Base-by-base conservation (phyloP, 176 grass and related monocot species). In the Avena eriantha region DNA sequence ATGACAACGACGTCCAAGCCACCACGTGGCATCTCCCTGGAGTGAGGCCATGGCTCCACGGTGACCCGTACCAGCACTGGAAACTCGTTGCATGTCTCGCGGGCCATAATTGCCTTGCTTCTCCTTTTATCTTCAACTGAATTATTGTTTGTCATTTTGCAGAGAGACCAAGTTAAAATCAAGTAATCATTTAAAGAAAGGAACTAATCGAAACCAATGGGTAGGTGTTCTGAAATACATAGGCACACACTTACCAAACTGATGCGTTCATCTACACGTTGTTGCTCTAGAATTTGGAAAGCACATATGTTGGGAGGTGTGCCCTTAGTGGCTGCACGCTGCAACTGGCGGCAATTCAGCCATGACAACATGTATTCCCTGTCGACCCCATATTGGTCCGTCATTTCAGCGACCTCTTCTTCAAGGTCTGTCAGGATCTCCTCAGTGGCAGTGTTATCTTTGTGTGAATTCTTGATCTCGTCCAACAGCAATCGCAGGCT, bases 21-120 rank as follows among this genome's bases (percentile, higher is more conserved):
- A 33, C 1, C 5, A 3, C 63, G 26, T 3, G 26, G 26, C 26
- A 66, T 33, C 0, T 31, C 26, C 12, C 1, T 0, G 8, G 0
- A 1, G 1, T 26, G 59, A 26, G 1, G 13, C 26, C 26, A 66
- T 15, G 63, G 26, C 5, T 5, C 63, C 1, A 3, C 63, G 12
- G 24, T 16, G 14, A 66, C 26, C 63, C 63, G 26, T 26, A 66
- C 24, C 4, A 66, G 26, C 1, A 66, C 63, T 5, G 63, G 24
- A 12, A 78, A 57, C 4, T n/a, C 11, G 3, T 58, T 3, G 4
- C 16, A 49, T 3, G 19, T 5, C 3, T 1, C 21, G 10, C 4
- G 0, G 9, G 0, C 0, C 11, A 65, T 31, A 47, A 73, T 73
- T 6, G 10, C 69, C 4, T 73, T 47, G 10, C 41, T 23, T 46